Percentiles rank a stretch among this genome's conserved stretches.
These are phyloP conservation scores for Epicoccum sorghinum DNA, from an alignment of 2,329 filamentous ascomycete genomes.

Conservation along the genomic window DNA sequence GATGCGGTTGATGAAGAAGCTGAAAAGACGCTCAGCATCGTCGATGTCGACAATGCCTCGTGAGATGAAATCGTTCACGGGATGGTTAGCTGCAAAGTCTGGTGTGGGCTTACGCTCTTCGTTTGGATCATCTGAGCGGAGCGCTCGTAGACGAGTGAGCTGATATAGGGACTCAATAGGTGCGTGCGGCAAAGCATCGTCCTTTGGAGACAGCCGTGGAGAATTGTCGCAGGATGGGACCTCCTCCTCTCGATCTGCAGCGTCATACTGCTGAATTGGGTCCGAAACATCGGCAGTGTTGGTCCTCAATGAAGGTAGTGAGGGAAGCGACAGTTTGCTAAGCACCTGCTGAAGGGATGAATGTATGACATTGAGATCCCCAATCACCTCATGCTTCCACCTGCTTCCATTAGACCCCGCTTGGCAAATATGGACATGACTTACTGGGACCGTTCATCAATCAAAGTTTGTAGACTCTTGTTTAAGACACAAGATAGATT, in stretches of 20 bases:
- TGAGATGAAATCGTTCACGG: constrained; percentile 57
- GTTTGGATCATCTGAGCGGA: constrained; percentile 47
- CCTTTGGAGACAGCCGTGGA: constrained; percentile 34
- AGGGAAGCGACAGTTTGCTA: constrained; percentile 47
- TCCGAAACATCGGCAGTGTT: constrained; percentile 16
- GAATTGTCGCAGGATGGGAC: constrained; percentile 42
- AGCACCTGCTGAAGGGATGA: constrained; percentile 51
- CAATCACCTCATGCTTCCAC: constrained; percentile 34
- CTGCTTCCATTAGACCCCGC: constrained; percentile 11
- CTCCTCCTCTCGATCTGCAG: constrained; percentile 46
- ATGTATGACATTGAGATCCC: constrained; percentile 41
- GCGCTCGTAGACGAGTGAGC: constrained; percentile 50
- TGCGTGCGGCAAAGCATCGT: constrained; percentile 36
- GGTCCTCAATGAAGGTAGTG: constrained; percentile 45
- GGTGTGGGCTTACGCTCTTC: constrained; percentile 40
- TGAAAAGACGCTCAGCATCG: constrained; percentile 51
- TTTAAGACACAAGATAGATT: constrained; percentile 59
- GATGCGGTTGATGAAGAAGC: constrained; percentile 52
- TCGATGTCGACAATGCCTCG: constrained; percentile 54
- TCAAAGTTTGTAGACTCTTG: constrained; percentile 57
- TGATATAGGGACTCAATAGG: constrained; percentile 58
- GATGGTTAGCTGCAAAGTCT: constrained; percentile 10
- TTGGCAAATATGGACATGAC: not conserved
- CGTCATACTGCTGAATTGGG: constrained; percentile 35
- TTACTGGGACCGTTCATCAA: constrained; percentile 52